These are phyloP conservation scores for Paracorniculantispora psalliotae DNA, from an alignment of 2,329 filamentous ascomycete species.

Conservation along the genomic window DNA sequence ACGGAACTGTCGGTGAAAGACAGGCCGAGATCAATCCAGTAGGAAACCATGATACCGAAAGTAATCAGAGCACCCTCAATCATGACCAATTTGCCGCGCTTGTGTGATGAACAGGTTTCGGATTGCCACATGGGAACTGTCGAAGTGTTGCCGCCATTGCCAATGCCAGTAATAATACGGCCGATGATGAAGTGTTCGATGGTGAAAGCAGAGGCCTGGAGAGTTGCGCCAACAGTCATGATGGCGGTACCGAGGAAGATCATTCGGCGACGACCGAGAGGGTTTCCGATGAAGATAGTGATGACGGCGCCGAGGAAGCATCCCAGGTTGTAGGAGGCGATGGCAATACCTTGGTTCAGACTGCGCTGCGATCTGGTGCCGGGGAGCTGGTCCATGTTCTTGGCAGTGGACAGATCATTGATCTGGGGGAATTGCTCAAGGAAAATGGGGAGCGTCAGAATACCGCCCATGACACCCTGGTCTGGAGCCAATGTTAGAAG, in stretches of 20 bases:
- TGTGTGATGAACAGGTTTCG: slow-evolving; percentile 52
- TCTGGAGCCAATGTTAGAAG: slow-evolving; percentile 45
- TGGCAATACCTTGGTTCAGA: slow-evolving; percentile 49
- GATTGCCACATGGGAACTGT: slow-evolving; percentile 57
- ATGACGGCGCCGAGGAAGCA: slow-evolving; percentile 61
- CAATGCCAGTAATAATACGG: slow-evolving; percentile 55
- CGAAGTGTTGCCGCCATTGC: slow-evolving; percentile 53
- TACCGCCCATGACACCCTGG: slow-evolving; percentile 70
- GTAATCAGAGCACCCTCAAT: slow-evolving; percentile 56
- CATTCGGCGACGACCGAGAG: slow-evolving; percentile 53
- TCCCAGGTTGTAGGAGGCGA: slow-evolving; percentile 55
- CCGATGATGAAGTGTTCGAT: slow-evolving; percentile 53
- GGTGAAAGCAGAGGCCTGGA: slow-evolving; percentile 53
- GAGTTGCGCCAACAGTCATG: slow-evolving; percentile 51
- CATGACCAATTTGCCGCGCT: slow-evolving; percentile 57
- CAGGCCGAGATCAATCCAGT: slow-evolving; percentile 57
- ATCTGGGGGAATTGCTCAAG: slow-evolving; percentile 52
- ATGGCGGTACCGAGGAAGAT: slow-evolving; percentile 56
- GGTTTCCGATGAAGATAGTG: slow-evolving; percentile 61
- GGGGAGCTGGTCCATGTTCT: slow-evolving; percentile 14
- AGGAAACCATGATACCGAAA: slow-evolving; percentile 51
- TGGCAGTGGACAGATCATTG: slow-evolving; percentile 32
- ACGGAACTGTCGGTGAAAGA: slow-evolving; percentile 41
- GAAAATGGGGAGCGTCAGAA: slow-evolving; percentile 63
- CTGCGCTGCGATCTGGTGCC: slow-evolving; percentile 38